Evolutionary conservation across 1,284 basidiomycete species (phyloP), one percentile per base, ranked within the genome.

Genomic region (Trichosporon sp.): DNA sequence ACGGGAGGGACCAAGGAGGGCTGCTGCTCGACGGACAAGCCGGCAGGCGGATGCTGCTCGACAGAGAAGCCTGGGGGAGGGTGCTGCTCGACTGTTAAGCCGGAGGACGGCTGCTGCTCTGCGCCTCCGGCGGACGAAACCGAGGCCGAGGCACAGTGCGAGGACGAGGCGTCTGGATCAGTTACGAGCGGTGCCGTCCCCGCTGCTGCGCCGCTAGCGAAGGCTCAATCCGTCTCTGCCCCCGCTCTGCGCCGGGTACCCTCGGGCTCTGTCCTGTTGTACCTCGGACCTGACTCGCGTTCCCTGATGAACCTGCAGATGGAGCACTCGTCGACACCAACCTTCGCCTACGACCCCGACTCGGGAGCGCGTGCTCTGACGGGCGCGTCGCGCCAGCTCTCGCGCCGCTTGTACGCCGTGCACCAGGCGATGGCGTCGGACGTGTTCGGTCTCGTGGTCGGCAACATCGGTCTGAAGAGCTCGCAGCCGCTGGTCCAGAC

Each of bases 371-470:
- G 65, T 8, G 32, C 21, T 4, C 34, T 62, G 18, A 35, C 42
- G 1, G 71, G 71, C 6, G 82, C 88, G 2, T 97, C 97, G 74
- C 89, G 87, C 63, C 85, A 98, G 6, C 88, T 99, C n/a, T 96
- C 95, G 89, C 89, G 92, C 0, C 89, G 97, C 15, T 96, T 98
- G 73, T 91, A 90, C 2, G 86, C 89, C 0, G 88, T 99, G 11
- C 95, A 97, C 79, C 90, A 90, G 77, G 95, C 96, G 1, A 87
- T 93, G 58, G 92, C 95, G 73, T 91, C 95, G 0, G 94, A 97
- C 75, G 93, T 98, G 0, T 93, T 98, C 73, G 97, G 94, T 0
- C 93, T 99, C 42, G 88, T 99, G 1, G 91, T 99, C 2, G 95
- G 96, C 29, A 98, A 96, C 1, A 87, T 99, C 6, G 95, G 95